Percentiles rank a stretch among this genome's conserved stretches.
phyloP scores from a whole-genome alignment of 2,329 filamentous ascomycete genomes.

The Alternaria sp. region DNA sequence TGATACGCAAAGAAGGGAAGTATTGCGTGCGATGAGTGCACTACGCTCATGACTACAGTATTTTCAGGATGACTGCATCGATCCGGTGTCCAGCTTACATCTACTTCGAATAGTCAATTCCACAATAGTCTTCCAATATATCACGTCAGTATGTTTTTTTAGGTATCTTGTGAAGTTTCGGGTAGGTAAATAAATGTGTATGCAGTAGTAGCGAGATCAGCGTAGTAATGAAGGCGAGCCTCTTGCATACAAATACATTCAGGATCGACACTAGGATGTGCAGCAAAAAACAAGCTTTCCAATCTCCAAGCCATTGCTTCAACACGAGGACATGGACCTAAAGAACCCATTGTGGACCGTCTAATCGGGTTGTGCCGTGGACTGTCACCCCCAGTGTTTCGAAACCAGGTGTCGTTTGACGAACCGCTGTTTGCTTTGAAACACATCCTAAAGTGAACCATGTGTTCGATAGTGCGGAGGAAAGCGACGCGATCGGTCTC shows the following conservation, averaged over 20 bases:
- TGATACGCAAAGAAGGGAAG: background rate
- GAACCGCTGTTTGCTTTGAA: constrained; percentile 5
- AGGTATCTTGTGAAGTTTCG: no score
- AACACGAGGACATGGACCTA: background rate
- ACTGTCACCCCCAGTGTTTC: constrained; percentile 14
- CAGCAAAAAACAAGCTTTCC: background rate
- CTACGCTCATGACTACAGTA: background rate
- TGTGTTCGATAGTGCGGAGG: background rate
- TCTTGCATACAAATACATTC: background rate
- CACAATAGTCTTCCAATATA: background rate
- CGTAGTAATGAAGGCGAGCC: no score
- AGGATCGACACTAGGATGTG: background rate
- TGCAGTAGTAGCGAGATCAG: no score
- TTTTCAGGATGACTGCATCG: background rate
- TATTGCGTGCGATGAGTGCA: constrained; percentile 8
- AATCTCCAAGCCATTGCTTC: constrained; percentile 3
- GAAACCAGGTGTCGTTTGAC: constrained; percentile 7
- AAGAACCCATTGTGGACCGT: background rate
- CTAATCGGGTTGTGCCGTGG: background rate
- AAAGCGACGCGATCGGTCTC: background rate
- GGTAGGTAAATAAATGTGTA: no score
- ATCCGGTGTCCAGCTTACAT: background rate
- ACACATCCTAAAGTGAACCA: background rate
- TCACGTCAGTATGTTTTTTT: background rate
- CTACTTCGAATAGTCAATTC: background rate